A percentile compares a stretch with the other conserved stretches of the same genome.
phyloP scores from a whole-genome alignment of 805 yeast genomes.

The Ascoidea tarda region DNA sequence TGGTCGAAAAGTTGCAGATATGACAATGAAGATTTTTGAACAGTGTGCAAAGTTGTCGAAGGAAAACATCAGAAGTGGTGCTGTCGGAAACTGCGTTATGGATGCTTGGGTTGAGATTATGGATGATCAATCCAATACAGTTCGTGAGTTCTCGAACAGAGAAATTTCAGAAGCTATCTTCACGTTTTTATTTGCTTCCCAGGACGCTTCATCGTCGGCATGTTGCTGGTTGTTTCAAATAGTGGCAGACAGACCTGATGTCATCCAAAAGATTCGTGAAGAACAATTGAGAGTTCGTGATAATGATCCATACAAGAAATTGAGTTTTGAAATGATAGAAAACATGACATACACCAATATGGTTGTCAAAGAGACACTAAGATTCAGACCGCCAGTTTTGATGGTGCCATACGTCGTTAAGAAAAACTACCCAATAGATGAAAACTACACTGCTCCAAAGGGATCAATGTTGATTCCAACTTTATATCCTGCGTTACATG shows the following conservation, averaged over 20 bases:
- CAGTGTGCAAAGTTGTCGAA: constrained; percentile 82
- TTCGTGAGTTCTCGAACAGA: constrained; percentile 75
- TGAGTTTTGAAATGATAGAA: constrained; percentile 64
- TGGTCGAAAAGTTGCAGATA: constrained; percentile 86
- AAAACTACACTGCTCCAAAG: constrained; percentile 83
- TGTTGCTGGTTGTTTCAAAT: constrained; percentile 98
- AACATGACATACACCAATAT: constrained; percentile 76
- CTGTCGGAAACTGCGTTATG: constrained; percentile 76
- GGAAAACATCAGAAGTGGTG: constrained; percentile 62
- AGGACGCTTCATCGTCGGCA: constrained; percentile 93
- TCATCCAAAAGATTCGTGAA: constrained; percentile 71
- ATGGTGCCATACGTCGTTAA: constrained; percentile 97
- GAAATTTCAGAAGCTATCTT: constrained; percentile 95
- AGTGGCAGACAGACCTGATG: constrained; percentile 91
- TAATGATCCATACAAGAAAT: constrained; percentile 50
- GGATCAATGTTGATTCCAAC: constrained; percentile 97
- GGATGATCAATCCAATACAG: constrained; percentile 43
- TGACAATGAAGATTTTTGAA: constrained; percentile 86
- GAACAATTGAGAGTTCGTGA: constrained; percentile 80
- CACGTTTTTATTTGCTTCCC: constrained; percentile 94
- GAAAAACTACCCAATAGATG: constrained; percentile 70
- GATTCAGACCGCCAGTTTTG: constrained; percentile 93
- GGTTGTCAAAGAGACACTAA: constrained; percentile 85
- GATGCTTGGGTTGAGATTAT: constrained; percentile 89
- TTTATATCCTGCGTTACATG: constrained; percentile 89